Conservation (phyloP, 2,329 filamentous ascomycete genomes). For the Phyllosticta paracitricarpa region DNA sequence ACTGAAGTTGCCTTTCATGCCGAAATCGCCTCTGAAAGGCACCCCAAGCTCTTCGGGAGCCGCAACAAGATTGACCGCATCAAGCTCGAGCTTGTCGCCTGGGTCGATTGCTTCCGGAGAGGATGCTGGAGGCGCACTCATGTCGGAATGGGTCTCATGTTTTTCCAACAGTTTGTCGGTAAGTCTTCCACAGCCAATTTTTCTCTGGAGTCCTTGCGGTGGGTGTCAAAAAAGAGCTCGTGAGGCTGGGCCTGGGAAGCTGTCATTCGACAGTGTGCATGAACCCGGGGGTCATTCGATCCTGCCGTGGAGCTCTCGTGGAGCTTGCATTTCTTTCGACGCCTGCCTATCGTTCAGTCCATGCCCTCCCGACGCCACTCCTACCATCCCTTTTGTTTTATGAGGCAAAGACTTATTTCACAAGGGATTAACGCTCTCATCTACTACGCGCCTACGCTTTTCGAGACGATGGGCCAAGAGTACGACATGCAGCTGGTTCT, state of each 20-base stretch:
- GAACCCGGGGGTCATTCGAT: too few species aligned
- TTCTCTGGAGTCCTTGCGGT: too few species aligned
- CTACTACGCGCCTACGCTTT: conserved; percentile 39
- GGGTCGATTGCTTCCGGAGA: conserved; percentile 39
- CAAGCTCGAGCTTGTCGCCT: conserved; percentile 36
- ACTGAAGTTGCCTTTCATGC: conserved; percentile 46
- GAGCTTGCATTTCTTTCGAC: neutral
- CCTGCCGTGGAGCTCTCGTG: neutral
- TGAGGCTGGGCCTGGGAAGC: too few species aligned
- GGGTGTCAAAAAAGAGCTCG: neutral
- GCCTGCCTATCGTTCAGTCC: conserved; percentile 6
- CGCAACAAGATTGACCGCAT: conserved; percentile 20
- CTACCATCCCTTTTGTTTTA: neutral
- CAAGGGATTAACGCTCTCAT: conserved; percentile 36
- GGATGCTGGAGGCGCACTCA: conserved; percentile 35
- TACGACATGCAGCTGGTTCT: conserved; percentile 30
- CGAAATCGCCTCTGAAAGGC: conserved; percentile 31
- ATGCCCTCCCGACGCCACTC: neutral
- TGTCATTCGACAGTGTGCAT: too few species aligned
- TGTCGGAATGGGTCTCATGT: conserved; percentile 32
- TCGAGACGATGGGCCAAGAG: conserved; percentile 30
- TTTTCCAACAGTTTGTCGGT: conserved; percentile 36
- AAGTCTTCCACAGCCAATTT: too few species aligned
- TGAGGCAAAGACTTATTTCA: conserved; percentile 9
- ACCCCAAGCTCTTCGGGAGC: conserved; percentile 24